Evolutionary conservation across 1,284 basidiomycete genomes (phyloP).

Genomic region (Cryptococcus sp.): DNA sequence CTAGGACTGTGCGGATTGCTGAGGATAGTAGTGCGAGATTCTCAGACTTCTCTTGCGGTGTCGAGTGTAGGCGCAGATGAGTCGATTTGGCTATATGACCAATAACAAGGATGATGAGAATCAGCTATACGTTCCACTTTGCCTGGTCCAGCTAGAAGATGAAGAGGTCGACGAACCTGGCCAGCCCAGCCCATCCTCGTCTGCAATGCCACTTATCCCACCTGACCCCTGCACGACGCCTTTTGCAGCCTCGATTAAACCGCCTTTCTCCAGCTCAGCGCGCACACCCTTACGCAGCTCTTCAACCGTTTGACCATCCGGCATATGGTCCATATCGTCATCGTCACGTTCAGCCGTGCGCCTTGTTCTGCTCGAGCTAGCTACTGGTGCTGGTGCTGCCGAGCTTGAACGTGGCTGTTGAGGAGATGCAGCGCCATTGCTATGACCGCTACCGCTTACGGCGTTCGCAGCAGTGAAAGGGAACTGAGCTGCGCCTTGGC

Average conservation of each 20-base stretch:
- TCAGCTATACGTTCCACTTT: background rate
- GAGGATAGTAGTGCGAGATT: conserved; percentile 75
- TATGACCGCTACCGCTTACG: conserved; percentile 66
- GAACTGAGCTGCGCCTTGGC: conserved; percentile 65
- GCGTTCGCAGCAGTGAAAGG: conserved; percentile 63
- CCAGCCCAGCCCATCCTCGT: conserved; percentile 89
- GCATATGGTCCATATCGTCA: conserved; percentile 35
- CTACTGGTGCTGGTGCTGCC: background rate
- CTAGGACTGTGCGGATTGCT: conserved; percentile 89
- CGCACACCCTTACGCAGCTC: conserved; percentile 30
- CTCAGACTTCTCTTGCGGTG: conserved; percentile 67
- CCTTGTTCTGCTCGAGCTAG: conserved; percentile 8
- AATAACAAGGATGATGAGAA: background rate
- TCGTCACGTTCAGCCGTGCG: conserved; percentile 19
- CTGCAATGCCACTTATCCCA: conserved; percentile 61
- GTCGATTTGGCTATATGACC: conserved; percentile 76
- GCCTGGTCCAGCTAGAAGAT: background rate
- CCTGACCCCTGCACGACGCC: conserved; percentile 14
- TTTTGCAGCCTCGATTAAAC: conserved; percentile 15
- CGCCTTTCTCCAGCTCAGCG: conserved; percentile 26
- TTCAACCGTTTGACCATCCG: conserved; percentile 33
- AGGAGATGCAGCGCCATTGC: conserved; percentile 11
- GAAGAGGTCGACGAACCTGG: conserved; percentile 64
- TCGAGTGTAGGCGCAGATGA: conserved; percentile 75
- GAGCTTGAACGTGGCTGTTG: background rate